These are phyloP conservation scores for Bipolaris bicolor DNA, from an alignment of 2,329 filamentous ascomycete species.

Conservation along the genomic window DNA sequence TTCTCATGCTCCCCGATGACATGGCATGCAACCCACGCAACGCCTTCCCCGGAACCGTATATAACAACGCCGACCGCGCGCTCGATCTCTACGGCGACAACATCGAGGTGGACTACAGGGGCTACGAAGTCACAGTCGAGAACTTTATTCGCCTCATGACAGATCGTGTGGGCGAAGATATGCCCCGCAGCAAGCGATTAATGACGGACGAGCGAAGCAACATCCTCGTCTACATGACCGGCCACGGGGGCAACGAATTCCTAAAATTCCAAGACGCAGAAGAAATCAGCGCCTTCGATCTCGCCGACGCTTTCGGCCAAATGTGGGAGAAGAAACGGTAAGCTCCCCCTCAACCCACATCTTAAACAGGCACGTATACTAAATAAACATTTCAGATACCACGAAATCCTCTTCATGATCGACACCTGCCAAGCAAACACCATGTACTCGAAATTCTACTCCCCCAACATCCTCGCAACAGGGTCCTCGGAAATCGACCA, in stretches of 20 bases:
- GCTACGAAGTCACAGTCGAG: constrained; percentile 98
- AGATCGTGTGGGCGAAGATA: constrained; percentile 91
- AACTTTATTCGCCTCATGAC: constrained; percentile 97
- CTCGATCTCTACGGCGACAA: constrained; percentile 98
- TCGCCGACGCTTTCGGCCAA: constrained; percentile 96
- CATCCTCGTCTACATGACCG: constrained; percentile 98
- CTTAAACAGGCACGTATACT: background rate
- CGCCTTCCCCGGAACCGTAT: constrained; percentile 95
- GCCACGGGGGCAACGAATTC: constrained; percentile 96
- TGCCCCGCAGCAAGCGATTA: constrained; percentile 90
- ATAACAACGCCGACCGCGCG: constrained; percentile 95
- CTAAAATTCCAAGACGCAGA: constrained; percentile 98
- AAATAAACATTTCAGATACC: constrained; percentile 65
- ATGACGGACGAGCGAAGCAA: constrained; percentile 96
- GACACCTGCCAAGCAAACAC: constrained; percentile 99
- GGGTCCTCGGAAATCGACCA: constrained; percentile 96
- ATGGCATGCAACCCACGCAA: constrained; percentile 99
- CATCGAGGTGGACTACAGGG: constrained; percentile 97
- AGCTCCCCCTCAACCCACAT: constrained; percentile 5
- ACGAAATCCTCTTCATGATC: constrained; percentile 99
- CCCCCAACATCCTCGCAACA: constrained; percentile 95
- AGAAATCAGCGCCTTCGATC: constrained; percentile 94
- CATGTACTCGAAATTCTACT: constrained; percentile 98
- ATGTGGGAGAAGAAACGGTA: constrained; percentile 99
- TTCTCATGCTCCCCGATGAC: constrained; percentile 99